A percentile compares a stretch with the other conserved stretches of the same genome.
These are phyloP conservation scores for Dipodascopsis uninucleata DNA, from an alignment of 805 yeast genomes.

Conservation along the genomic window DNA sequence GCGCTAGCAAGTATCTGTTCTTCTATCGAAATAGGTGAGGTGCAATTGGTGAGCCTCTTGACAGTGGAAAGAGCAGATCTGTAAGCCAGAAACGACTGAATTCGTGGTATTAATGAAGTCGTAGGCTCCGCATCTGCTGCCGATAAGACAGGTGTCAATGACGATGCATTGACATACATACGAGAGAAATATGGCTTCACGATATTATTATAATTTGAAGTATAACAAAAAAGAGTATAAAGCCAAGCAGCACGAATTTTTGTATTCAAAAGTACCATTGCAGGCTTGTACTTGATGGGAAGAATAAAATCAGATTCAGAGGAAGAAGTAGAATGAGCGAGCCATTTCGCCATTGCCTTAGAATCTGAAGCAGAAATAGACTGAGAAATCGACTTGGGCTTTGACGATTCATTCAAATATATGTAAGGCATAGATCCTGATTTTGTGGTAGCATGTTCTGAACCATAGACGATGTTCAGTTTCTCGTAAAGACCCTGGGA, in stretches of 20 bases:
- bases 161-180: no score
- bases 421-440: slow-evolving; percentile 17
- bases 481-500: slow-evolving; percentile 3
- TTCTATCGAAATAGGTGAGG: slow-evolving; percentile 3
- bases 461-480: slow-evolving; percentile 3
- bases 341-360: not conserved
- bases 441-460: slow-evolving; percentile 16
- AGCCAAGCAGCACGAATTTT: slow-evolving; percentile 17
- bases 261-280: slow-evolving; percentile 11
- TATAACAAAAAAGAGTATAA: slow-evolving; percentile 11
- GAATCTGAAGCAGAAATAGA: not conserved
- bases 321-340: not conserved
- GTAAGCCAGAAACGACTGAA: not conserved
- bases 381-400: not conserved
- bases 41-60: not conserved
- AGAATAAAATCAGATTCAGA: not conserved
- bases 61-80: slow-evolving; percentile 1
- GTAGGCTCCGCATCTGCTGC: not conserved
- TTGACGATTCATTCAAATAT: not conserved
- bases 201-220: slow-evolving; percentile 2
- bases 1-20: slow-evolving; percentile 5
- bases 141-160: no score
- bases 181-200: slow-evolving; percentile 2
- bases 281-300: slow-evolving; percentile 2
- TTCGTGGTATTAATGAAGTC: not conserved